Percentiles rank a stretch among this genome's conserved stretches.
Conservation (phyloP, 2,329 filamentous ascomycete genomes). For the Colletotrichum camelliae region DNA sequence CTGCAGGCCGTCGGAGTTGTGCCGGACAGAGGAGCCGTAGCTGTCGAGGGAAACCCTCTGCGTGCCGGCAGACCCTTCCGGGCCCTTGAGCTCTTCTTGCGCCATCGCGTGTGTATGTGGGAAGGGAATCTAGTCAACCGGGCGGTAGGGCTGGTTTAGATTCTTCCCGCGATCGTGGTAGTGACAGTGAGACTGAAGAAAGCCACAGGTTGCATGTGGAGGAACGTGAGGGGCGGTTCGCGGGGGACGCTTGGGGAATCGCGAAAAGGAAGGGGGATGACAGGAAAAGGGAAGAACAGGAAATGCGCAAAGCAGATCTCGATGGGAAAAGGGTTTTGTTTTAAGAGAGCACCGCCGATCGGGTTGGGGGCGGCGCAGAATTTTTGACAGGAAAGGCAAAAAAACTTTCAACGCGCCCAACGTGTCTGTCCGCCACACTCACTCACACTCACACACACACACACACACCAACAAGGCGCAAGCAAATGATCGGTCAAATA, state of each 20-base stretch:
- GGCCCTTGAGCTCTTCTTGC: slow-evolving; percentile 9
- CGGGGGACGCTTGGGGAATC: not conserved
- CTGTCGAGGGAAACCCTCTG: slow-evolving; percentile 12
- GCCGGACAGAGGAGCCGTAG: slow-evolving; percentile 20
- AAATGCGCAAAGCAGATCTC: not conserved
- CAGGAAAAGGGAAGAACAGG: not conserved
- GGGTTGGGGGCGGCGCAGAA: not conserved
- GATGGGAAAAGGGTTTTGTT: slow-evolving; percentile 9
- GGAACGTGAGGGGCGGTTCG: not conserved
- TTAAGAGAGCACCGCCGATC: slow-evolving; percentile 1
- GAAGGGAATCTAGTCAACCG: not conserved
- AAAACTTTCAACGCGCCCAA: not conserved
- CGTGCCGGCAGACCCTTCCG: not conserved
- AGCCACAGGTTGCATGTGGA: slow-evolving; percentile 13
- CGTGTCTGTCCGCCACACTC: slow-evolving; percentile 2
- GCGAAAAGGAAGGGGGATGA: not conserved
- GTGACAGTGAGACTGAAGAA: not conserved
- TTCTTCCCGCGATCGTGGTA: not conserved
- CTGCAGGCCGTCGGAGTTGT: slow-evolving; percentile 34
- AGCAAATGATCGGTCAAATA: not conserved
- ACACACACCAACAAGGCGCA: not conserved
- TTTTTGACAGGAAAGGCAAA: not conserved
- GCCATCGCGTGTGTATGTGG: not conserved
- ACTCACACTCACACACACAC: not conserved
- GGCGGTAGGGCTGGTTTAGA: not conserved